Evolutionary conservation across 768 basidiomycete species (phyloP), one percentile per base, ranked within the genome.

Genomic region (Boletus speciosus): DNA sequence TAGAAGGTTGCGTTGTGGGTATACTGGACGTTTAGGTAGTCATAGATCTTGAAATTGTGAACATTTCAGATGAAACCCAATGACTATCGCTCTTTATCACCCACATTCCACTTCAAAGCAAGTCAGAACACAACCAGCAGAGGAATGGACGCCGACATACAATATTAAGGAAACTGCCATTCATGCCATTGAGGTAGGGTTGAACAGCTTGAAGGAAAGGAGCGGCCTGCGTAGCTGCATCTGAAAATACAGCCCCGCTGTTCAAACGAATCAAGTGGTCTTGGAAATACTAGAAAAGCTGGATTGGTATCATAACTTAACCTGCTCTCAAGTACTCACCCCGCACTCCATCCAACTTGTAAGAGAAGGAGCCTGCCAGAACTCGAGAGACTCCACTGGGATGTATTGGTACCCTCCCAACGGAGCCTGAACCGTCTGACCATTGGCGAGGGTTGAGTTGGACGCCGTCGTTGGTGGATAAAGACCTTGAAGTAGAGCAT

Each of bases 331-430:
- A 46, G n/a, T 5, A 34, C 47, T 57, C 59, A 81, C 80, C 10
- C 76, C 71, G 68, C 84, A 85, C 16, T 78, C 74, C 38, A 82
- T 84, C 88, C 88, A 93, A 57, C 85, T 85, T 70, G 93, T 90
- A 54, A 93, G 74, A 34, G 86, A 85, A 57, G 89, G 82, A 61
- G 47, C 56, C 49, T 69, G 60, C 61, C 45, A 77, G 78, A 23
- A 85, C 69, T 91, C 89, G 39, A 93, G 83, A 27, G 69, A 69
- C 38, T 67, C 59, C 14, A 69, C 68, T 39, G 90, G 88, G 42
- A 94, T 78, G 63, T 93, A 94, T 72, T 92, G 90, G 66, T 93
- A 93, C 1, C 89, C 89, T 19, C 83, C 82, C n/a, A 93, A 77
- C 19, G 92, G 90, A 0, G 86, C 81, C 14, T 81, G 73, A 52